These are phyloP conservation scores for Paramecium bursaria DNA, from an alignment of 73 alveolate species.

Conservation along the genomic window DNA sequence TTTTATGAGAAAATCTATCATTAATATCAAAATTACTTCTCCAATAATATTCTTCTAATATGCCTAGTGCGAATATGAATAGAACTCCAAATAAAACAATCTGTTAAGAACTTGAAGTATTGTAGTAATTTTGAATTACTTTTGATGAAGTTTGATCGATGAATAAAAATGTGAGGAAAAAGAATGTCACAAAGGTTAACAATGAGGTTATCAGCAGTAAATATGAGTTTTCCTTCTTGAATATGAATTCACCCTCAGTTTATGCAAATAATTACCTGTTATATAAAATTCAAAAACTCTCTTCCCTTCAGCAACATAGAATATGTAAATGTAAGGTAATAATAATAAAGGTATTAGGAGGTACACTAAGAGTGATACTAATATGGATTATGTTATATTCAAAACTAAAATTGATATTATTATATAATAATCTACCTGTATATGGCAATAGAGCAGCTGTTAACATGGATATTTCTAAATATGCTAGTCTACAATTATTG, in stretches of 20 bases:
- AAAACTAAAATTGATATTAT: no score
- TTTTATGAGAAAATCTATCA: conserved; percentile 11
- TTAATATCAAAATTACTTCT: background rate
- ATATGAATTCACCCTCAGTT: conserved; percentile 52
- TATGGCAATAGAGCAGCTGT: no score
- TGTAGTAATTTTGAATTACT: background rate
- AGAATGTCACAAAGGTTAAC: conserved; percentile 8
- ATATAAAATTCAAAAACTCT: conserved; percentile 38
- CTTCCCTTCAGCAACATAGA: conserved; percentile 28
- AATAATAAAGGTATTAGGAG: no score
- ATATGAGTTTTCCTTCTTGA: conserved; percentile 20
- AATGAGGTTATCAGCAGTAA: background rate
- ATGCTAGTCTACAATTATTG: no score
- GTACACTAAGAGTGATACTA: no score
- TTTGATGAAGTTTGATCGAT: background rate
- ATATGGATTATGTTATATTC: no score
- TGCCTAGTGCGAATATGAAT: conserved; percentile 6
- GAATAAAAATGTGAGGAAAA: background rate
- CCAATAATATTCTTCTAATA: conserved; percentile 53
- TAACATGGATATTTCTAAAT: no score
- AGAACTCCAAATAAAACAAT: conserved; percentile 1
- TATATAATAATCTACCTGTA: no score
- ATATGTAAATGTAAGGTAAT: conserved; percentile 10
- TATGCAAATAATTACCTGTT: conserved; percentile 11
- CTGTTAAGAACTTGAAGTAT: conserved; percentile 18